Base-by-base conservation (phyloP, 441 rosid genomes). In the Arabidopsis lyrata region DNA sequence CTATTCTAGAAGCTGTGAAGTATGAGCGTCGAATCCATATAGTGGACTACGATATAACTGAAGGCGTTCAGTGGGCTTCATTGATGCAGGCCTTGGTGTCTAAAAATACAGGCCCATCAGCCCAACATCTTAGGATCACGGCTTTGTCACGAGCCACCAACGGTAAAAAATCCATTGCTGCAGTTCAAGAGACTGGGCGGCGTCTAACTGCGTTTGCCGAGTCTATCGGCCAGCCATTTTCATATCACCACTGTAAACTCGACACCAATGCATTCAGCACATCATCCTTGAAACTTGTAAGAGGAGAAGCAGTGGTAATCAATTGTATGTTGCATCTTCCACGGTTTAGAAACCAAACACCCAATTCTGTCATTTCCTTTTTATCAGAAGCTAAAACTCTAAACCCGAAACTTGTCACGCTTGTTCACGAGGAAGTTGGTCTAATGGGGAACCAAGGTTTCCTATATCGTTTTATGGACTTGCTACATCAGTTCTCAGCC, bases 61-160 rank as follows among this genome's bases (percentile, higher is more conserved):
- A 93, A 67, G 98, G 98, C 22, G 78, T 85, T 62, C 97, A 93
- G 36, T 93, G 97, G 98, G 87, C 97, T 4, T 85, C 97, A 11
- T 57, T 93, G 52, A 88, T 93, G 89, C 98, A 93, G 29, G 90
- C 94, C 16, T 67, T 93, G 34, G 90, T 84, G 31, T 85, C 89
- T 0, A 79, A 82, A 29, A 89, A 86, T 18, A 90, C 84, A 14
- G 86, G 86, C 29, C 72, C 80, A 1, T 85, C 85, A 0, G 27
- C 82, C 10, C 96, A 92, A 13, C 91, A 91, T 67, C 97, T 93
- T 0, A 70, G 84, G 69, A 89, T 93, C 83, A 89, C 98, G 2
- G 94, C 98, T 32, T 22, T 93, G 32, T 83, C 94, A 0, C 81
- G 96, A 36, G 76, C 86, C 12, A 74, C 81, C 5, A 77, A 75